Evolutionary conservation across 73 alveolate genomes (phyloP), one percentile per base, ranked within the genome.

Genomic region (Paramecium octaurelia): DNA sequence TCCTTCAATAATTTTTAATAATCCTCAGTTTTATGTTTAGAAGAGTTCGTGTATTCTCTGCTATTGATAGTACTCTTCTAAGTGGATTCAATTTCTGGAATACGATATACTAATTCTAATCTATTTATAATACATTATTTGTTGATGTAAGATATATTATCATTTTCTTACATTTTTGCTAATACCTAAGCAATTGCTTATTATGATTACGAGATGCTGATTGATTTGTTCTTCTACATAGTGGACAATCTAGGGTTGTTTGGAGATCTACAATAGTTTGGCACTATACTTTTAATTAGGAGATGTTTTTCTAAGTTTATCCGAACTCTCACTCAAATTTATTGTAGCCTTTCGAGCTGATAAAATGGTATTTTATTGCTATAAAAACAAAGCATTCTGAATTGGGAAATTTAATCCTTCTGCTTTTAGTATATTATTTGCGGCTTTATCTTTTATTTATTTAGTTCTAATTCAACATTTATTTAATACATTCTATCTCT

Each of bases 311-410:
- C 88, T 29, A 12, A 75, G 27, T 75, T 75, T 34, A 34, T 75
- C 88, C 14, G 88, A 75, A 40, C 68, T 36, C 38, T 75, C 24
- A 4, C 60, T 75, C 59, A 75, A 75, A 75, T 75, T 75, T 34
- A 75, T 21, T 36, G 88, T 75, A 14, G 88, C 88, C 16, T 75
- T 75, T 75, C 88, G 12, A 21, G 68, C 9, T 31, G 88, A 75
- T 34, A 75, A 44, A 31, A 75, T 75, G 35, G 88, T 44, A 75
- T 75, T 75, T 75, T 75, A 20, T 40, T 75, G 29, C 31, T 54
- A 4, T 54, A 54, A 54, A 54, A 54, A 54, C 20, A 54, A 54
- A 4, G 69, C 69, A 54, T 54, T n/a, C 34, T 54, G 29, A 16
- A 54, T n/a, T 54, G 69, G 31, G 6, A 54, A 54, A 54, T 54